phyloP scores from a whole-genome alignment of 345 rosid genomes.

The Lepidium aucheri region DNA sequence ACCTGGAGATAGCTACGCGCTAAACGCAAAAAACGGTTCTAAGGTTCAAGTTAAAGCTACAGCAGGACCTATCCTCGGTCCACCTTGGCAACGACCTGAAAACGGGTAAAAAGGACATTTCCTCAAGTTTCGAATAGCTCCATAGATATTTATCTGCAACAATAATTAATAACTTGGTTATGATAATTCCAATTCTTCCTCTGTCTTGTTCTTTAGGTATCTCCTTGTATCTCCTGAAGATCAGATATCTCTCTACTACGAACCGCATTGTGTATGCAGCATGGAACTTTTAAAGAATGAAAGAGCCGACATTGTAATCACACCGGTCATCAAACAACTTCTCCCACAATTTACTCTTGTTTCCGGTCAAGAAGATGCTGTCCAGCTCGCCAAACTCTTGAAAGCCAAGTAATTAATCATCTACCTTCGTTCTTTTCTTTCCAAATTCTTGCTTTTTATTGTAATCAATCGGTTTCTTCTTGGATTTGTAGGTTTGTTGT shows the following conservation, averaged over 20 bases:
- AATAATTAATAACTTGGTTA: not conserved
- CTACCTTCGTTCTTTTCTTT: not conserved
- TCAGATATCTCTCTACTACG: conserved; percentile 67
- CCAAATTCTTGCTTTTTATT: not conserved
- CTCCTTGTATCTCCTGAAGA: conserved; percentile 49
- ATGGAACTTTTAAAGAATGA: conserved; percentile 48
- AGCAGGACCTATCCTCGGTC: conserved; percentile 90
- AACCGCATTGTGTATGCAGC: conserved; percentile 81
- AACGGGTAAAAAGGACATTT: conserved; percentile 48
- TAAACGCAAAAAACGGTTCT: conserved; percentile 40
- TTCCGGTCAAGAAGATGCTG: conserved; percentile 95
- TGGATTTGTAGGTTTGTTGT: conserved; percentile 53
- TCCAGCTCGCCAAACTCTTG: conserved; percentile 69
- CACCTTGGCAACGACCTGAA: conserved; percentile 98
- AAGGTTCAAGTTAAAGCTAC: conserved; percentile 62
- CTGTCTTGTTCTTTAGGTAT: conserved; percentile 33
- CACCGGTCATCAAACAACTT: conserved; percentile 88
- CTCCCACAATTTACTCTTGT: conserved; percentile 82
- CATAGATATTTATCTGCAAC: not conserved
- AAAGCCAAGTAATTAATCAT: conserved; percentile 53
- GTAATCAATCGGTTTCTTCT: not conserved
- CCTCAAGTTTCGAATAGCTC: not conserved
- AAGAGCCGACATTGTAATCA: conserved; percentile 71
- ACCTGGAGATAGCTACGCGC: conserved; percentile 58
- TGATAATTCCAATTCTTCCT: not conserved